A percentile compares a stretch with the other conserved stretches of the same genome.
These are phyloP conservation scores for Aspergillus aculeatus DNA, from an alignment of 2,329 filamentous ascomycete genomes.

Conservation along the genomic window DNA sequence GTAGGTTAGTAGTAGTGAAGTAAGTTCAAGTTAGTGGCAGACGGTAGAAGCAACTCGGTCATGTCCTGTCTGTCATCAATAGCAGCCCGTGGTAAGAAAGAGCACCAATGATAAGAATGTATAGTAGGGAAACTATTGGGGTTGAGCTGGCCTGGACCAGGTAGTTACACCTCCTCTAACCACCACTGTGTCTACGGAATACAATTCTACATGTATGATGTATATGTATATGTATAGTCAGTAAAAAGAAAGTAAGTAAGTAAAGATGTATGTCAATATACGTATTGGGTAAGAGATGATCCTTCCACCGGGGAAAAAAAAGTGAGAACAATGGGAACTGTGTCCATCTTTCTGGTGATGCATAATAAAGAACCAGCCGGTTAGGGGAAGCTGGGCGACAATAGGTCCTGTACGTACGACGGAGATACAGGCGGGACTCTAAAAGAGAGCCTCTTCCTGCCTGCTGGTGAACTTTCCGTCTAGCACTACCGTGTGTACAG, in stretches of 20 bases:
- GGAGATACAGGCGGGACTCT: too few species aligned
- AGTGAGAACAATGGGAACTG: neutral
- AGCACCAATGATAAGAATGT: conserved; percentile 8
- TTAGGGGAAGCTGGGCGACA: neutral
- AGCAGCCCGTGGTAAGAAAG: conserved; percentile 3
- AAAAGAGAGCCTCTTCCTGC: too few species aligned
- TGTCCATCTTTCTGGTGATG: neutral
- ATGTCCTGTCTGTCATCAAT: neutral
- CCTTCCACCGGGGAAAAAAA: neutral
- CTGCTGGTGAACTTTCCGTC: neutral
- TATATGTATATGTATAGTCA: neutral
- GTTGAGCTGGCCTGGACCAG: neutral
- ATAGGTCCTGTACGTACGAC: neutral
- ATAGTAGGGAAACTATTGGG: neutral
- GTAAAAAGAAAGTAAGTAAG: too few species aligned
- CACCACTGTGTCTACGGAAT: too few species aligned
- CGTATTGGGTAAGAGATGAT: neutral
- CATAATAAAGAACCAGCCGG: neutral
- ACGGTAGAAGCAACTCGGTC: neutral
- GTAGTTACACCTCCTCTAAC: neutral
- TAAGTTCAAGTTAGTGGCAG: neutral
- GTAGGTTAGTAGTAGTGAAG: neutral
- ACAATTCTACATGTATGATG: neutral
- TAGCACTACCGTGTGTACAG: neutral
- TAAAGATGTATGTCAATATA: neutral